Conservation (phyloP, 805 yeast genomes). For the Metschnikowia colocasiae region DNA sequence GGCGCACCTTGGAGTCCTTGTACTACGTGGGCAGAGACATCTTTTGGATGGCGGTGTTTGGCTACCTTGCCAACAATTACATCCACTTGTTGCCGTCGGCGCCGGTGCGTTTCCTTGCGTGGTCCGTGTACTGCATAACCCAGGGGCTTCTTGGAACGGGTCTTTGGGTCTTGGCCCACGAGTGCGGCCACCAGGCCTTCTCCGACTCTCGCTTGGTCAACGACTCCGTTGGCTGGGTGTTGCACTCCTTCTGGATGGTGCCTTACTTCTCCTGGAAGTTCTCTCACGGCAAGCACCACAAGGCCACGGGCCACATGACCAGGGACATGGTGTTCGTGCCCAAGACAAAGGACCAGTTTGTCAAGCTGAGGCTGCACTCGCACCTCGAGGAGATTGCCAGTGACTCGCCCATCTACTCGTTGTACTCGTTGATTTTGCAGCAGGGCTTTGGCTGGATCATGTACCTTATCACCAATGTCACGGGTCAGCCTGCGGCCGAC, state of each 20-base stretch:
- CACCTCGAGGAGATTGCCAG: conserved; percentile 55
- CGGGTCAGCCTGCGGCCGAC: conserved; percentile 62
- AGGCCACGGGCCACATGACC: conserved; percentile 79
- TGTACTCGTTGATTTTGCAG: conserved; percentile 54
- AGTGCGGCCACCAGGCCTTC: conserved; percentile 89
- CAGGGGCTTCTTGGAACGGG: conserved; percentile 75
- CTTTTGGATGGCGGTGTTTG: conserved; percentile 44
- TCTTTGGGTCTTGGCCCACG: conserved; percentile 83
- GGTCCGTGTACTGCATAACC: conserved; percentile 52
- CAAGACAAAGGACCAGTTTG: conserved; percentile 55
- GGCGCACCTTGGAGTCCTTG: conserved; percentile 52
- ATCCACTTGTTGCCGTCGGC: conserved; percentile 40
- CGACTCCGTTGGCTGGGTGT: conserved; percentile 77
- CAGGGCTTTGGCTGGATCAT: conserved; percentile 76
- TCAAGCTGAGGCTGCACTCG: conserved; percentile 33
- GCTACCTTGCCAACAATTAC: conserved; percentile 49
- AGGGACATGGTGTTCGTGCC: conserved; percentile 88
- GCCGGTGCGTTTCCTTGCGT: conserved; percentile 48
- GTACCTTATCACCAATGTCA: conserved; percentile 64
- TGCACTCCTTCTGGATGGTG: conserved; percentile 74
- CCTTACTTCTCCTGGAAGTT: conserved; percentile 88
- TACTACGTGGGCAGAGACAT: conserved; percentile 69
- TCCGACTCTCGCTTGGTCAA: conserved; percentile 68
- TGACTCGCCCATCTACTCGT: conserved; percentile 70
- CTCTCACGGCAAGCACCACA: conserved; percentile 84